A percentile compares a stretch with the other conserved stretches of the same genome.
phyloP scores from a whole-genome alignment of 768 basidiomycete species.

The Podaxis sp. region DNA sequence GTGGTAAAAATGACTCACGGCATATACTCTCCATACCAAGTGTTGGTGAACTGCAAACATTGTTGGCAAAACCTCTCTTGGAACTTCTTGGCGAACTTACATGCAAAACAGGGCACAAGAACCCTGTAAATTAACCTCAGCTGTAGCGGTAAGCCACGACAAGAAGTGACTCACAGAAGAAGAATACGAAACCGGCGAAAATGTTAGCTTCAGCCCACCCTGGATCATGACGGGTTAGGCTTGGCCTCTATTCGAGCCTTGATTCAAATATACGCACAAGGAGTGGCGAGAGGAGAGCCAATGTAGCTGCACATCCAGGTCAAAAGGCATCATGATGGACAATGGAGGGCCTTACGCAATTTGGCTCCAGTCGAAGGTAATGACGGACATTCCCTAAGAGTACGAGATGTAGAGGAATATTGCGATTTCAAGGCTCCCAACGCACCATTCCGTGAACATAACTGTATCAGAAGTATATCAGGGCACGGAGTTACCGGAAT shows the following conservation, averaged over 20 bases:
- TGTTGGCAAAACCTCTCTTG: neutral
- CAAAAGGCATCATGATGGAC: neutral
- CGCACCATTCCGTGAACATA: constrained; percentile 47
- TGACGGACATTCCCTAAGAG: constrained; percentile 40
- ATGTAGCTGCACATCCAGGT: constrained; percentile 31
- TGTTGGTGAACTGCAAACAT: constrained; percentile 52
- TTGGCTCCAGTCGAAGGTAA: constrained; percentile 57
- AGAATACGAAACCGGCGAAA: constrained; percentile 54
- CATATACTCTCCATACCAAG: constrained; percentile 53
- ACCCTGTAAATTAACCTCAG: constrained; percentile 31
- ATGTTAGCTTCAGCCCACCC: constrained; percentile 79
- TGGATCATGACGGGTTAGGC: constrained; percentile 14
- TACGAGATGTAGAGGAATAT: constrained; percentile 24
- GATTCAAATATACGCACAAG: constrained; percentile 27
- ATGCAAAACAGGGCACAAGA: constrained; percentile 59
- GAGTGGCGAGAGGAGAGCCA: constrained; percentile 53
- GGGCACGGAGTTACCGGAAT: too few species aligned
- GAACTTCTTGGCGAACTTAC: constrained; percentile 25
- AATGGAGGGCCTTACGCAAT: constrained; percentile 44
- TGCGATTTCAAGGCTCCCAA: constrained; percentile 15
- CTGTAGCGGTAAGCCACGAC: neutral
- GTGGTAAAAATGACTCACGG: constrained; percentile 37
- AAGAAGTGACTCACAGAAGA: constrained; percentile 49
- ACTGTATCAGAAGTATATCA: constrained; percentile 19
- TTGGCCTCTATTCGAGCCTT: neutral